Conservation (phyloP, 805 yeast genomes). For the Maudiozyma pseudohumilis region DNA sequence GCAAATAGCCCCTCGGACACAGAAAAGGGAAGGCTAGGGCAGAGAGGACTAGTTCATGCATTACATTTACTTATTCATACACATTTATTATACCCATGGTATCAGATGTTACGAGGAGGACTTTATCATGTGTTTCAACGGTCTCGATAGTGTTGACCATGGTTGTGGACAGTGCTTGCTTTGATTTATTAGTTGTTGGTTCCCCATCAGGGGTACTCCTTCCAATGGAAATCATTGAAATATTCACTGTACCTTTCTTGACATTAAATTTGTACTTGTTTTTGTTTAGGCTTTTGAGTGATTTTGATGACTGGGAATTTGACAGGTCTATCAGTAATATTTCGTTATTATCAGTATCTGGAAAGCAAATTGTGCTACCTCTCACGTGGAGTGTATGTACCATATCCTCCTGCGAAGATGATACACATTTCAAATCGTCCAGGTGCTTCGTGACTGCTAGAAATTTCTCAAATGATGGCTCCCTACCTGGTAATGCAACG, state of each 20-base stretch:
- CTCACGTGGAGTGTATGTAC: conserved; percentile 4
- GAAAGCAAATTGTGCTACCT: conserved; percentile 11
- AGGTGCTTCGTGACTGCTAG: conserved; percentile 9
- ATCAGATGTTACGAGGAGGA: neutral
- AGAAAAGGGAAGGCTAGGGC: no score
- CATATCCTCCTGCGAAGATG: neutral
- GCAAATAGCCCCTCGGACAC: no score
- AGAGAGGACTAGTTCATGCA: no score
- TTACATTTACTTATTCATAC: no score
- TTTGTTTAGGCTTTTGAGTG: conserved; percentile 7
- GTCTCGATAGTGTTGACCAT: neutral
- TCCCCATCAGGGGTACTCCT: neutral
- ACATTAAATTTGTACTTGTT: conserved; percentile 5
- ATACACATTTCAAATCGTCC: conserved; percentile 5
- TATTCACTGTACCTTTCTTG: conserved; percentile 15
- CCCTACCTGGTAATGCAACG: conserved; percentile 20
- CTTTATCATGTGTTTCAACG: neutral
- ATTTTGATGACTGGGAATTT: conserved; percentile 7
- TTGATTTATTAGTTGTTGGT: neutral
- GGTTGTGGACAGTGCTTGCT: neutral
- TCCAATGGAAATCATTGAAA: conserved; percentile 11
- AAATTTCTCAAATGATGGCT: conserved; percentile 17
- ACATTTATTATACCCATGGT: conserved; percentile 2
- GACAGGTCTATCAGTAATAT: conserved; percentile 13
- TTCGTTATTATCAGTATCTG: conserved; percentile 13